Percentiles rank a stretch among this genome's conserved stretches.
Conservation (phyloP, 192 early-diverging fungal genomes). For the Podila epigama region DNA sequence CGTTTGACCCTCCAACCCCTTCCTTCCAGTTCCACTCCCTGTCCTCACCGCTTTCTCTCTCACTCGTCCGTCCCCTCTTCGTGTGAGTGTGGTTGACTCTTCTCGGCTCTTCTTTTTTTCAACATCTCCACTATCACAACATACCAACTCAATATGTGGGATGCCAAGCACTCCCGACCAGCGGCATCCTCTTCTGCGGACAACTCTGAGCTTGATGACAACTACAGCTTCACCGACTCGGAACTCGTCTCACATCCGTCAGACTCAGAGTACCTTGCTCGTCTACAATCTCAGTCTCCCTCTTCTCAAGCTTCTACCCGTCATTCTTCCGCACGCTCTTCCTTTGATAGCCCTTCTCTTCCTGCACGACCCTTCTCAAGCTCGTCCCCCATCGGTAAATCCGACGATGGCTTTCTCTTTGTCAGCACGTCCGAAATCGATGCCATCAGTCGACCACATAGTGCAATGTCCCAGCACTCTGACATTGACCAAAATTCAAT, state of each 20-base stretch:
- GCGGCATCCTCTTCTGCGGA: slow-evolving; percentile 7
- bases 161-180: background rate
- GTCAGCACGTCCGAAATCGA: slow-evolving; percentile 33
- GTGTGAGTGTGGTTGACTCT: too few species aligned
- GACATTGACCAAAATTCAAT: slow-evolving; percentile 16
- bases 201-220: slow-evolving; percentile 33
- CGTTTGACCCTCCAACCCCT: too few species aligned
- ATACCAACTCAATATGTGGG: background rate
- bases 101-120: too few species aligned
- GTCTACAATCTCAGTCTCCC: slow-evolving; percentile 1
- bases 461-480: slow-evolving; percentile 24
- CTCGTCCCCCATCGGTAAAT: background rate
- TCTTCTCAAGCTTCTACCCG: background rate
- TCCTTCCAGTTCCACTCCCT: too few species aligned
- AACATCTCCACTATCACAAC: background rate
- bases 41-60: too few species aligned
- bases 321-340: background rate
- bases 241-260: slow-evolving; percentile 42
- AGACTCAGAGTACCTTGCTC: slow-evolving; percentile 21
- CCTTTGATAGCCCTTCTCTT: slow-evolving; percentile 3
- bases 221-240: slow-evolving; percentile 26
- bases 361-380: background rate
- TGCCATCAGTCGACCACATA: slow-evolving; percentile 17
- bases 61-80: too few species aligned
- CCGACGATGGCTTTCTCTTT: slow-evolving; percentile 27